Base-by-base conservation (phyloP, 495 filamentous ascomycete species). In the Apiosordaria backusii region DNA sequence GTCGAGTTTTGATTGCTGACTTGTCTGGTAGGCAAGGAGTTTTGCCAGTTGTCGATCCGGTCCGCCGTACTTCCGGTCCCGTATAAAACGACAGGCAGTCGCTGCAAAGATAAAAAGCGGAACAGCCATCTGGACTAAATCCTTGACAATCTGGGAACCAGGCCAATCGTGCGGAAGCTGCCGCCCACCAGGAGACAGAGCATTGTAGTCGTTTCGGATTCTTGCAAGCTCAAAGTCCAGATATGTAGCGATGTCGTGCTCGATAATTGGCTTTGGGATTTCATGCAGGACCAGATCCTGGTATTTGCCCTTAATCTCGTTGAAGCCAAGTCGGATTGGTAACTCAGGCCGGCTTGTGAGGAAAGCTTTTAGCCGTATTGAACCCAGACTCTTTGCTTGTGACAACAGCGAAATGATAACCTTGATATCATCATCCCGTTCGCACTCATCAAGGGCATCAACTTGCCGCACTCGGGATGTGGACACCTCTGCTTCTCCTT, bases 401-500 rank as follows among this genome's bases (percentile, higher is more conserved):
- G 75, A 64, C 0, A 83, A 65, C 1, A 84, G 64, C 4, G 57
- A 63, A 29, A 87, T 72, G 27, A 86, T 74, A 13, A 50, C 60
- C 68, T 61, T 66, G 0, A 82, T 66, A 63, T 83, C 77, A 19
- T 76, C 50, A 16, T 83, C 77, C 9, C 67, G 19, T 18, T 60
- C 58, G 19, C 58, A 60, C 19, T 60, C 58, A 21, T 60, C 58
- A 21, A 60, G 58, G 19, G 58, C 58, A 58, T 86, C 82, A 25
- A 85, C 29, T 72, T 88, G 50, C 92, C 92, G 69, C 93, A 97
- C 58, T 96, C 92, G 0, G 89, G 87, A 71, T 92, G 86, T 4
- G 92, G 90, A 81, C 93, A 97, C 26, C 79, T 75, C 61, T 82
- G 77, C 75, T 76, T 78, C 86, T 93, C 93, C 82, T 94, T 91